A percentile compares a stretch with the other conserved stretches of the same genome.
phyloP scores from a whole-genome alignment of 768 basidiomycete species.

The Dioszegia hungarica region DNA sequence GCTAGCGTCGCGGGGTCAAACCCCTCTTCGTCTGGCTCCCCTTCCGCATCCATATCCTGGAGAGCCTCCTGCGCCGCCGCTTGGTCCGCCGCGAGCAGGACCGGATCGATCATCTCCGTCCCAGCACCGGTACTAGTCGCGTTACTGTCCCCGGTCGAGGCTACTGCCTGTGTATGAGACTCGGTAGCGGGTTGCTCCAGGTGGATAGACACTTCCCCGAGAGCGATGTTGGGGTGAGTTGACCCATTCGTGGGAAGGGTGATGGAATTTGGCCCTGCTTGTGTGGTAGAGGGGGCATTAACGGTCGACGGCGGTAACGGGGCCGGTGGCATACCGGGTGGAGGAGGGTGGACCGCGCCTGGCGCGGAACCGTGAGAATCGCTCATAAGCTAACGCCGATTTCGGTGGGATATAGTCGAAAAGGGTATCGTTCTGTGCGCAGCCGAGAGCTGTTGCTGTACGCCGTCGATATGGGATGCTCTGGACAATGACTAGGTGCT shows the following conservation, averaged over 20 bases:
- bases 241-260: not conserved
- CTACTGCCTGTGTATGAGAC: not conserved
- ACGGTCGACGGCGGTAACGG: too few relatives aligned
- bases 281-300: not conserved
- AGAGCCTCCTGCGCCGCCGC: not conserved
- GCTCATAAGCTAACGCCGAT: conserved; percentile 14
- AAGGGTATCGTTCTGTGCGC: not conserved
- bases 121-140: too few relatives aligned
- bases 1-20: conserved; percentile 38
- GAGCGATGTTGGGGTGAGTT: not conserved
- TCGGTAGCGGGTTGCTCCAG: not conserved
- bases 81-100: not conserved
- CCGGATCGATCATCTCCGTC: not conserved
- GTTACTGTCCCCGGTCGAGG: too few relatives aligned
- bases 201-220: not conserved
- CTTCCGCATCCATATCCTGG: not conserved
- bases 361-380: conserved; percentile 16
- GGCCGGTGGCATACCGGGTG: not conserved
- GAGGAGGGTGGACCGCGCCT: conserved; percentile 17
- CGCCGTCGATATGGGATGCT: too few relatives aligned
- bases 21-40: conserved; percentile 21
- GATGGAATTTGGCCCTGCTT: not conserved
- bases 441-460: too few relatives aligned
- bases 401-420: not conserved
- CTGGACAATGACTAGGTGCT: too few relatives aligned